A percentile compares a stretch with the other conserved stretches of the same genome.
These are phyloP conservation scores for Helianthus tuberosus DNA, from an alignment of 129 eudicot species.

Conservation along the genomic window DNA sequence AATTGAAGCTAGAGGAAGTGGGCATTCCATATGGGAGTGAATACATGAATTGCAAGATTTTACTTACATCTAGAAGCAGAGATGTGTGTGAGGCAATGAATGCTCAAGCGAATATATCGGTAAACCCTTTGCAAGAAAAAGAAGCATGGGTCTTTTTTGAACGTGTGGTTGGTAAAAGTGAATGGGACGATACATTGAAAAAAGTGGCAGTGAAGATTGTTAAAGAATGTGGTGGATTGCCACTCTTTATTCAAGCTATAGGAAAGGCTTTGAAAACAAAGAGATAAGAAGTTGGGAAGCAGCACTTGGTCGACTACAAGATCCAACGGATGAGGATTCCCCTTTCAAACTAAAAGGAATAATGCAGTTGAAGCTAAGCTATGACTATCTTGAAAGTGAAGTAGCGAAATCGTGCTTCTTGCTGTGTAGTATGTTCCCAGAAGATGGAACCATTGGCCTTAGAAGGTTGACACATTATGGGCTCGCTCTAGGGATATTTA, in stretches of 20 bases:
- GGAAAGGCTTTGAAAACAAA: constrained; percentile 7
- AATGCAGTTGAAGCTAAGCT: constrained; percentile 25
- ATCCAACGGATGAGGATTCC: neutral
- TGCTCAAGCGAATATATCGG: neutral
- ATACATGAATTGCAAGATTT: constrained; percentile 18
- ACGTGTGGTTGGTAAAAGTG: neutral
- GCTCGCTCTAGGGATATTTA: constrained; percentile 1
- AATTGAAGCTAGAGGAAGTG: neutral
- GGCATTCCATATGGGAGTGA: constrained; percentile 21
- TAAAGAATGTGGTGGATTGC: neutral
- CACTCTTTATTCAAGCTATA: neutral
- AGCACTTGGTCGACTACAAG: neutral
- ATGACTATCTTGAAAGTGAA: constrained; percentile 13
- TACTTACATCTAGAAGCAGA: constrained; percentile 24
- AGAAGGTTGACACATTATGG: neutral
- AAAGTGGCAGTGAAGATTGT: too few species aligned
- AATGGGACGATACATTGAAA: too few species aligned
- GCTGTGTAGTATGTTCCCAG: constrained; percentile 14
- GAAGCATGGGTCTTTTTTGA: constrained; percentile 27
- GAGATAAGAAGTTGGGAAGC: neutral
- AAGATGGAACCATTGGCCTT: neutral
- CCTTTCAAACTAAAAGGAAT: neutral
- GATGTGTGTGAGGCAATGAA: constrained; percentile 14
- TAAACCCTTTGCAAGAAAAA: neutral
- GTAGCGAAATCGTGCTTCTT: constrained; percentile 19